Evolutionary conservation across 2,329 filamentous ascomycete genomes (phyloP), one percentile per base, ranked within the genome.

Genomic region (Microdochium paspali): DNA sequence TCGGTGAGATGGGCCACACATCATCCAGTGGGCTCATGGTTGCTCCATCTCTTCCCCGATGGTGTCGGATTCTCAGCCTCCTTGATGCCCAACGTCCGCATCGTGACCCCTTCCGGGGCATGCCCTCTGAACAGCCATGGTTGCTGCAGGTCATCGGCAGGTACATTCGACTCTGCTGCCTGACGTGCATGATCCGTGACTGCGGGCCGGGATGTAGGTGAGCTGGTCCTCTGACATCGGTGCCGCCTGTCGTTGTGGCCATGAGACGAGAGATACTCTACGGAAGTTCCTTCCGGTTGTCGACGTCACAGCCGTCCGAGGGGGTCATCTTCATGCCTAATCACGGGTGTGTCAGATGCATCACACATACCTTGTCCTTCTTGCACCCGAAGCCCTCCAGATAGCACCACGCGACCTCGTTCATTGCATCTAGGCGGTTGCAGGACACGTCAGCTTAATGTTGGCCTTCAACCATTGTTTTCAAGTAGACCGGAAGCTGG

Each of bases 361-460:
- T 4, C n/a, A 23, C 23, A 79, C 87, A 68, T 76, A 96, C 91
- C 87, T 95, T 97, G 73, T 98, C 90, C 67, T 97, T 98, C 66
- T 90, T 93, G 61, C 90, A 91, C 28, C 93, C 93, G 67, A 95
- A 95, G n/a, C 93, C 93, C 63, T 96, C 86, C 24, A 94, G 67
- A 74, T 93, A 97, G 71, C 93, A 98, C 89, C 90, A 95, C 30
- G 84, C 93, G 47, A 85, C 85, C 67, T 97, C 91, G 62, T 96
- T 95, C 90, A 97, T 95, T 49, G 90, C 93, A 70, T 98, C 93
- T 82, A 56, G 51, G 50, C 53, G 52, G 55, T 51, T 52, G 51
- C 52, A 53, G 45, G 28, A 47, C 43, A 45, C 56, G 58, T 64
- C 52, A 64, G 63, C 55, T 54, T 13, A 53, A 52, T 45, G 21